Evolutionary conservation across 441 rosid species (phyloP).

Genomic region (Populus hybrid): DNA sequence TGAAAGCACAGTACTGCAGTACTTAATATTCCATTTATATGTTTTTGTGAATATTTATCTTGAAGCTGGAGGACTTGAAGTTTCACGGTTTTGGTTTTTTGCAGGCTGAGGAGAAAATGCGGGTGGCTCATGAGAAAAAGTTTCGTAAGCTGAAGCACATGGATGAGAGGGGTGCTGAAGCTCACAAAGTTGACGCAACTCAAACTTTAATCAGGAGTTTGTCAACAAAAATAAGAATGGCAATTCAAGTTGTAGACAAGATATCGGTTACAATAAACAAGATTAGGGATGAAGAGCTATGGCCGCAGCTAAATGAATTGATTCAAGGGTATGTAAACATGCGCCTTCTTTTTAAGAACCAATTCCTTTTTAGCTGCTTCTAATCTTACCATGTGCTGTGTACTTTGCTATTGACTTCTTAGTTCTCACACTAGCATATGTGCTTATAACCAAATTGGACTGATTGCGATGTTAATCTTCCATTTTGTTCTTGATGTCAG

Average conservation of each 20-base stretch:
- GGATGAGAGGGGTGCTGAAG: conserved; percentile 81
- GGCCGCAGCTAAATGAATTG: conserved; percentile 86
- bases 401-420: conserved; percentile 1
- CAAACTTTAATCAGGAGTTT: conserved; percentile 49
- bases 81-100: conserved; percentile 15
- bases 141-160: conserved; percentile 63
- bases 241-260: conserved; percentile 88
- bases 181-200: conserved; percentile 59
- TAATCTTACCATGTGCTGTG: conserved; percentile 4
- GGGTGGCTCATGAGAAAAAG: conserved; percentile 71
- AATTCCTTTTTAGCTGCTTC: neutral
- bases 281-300: conserved; percentile 93
- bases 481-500: neutral
- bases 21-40: neutral
- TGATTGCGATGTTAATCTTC: neutral
- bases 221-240: conserved; percentile 80
- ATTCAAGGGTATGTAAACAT: conserved; percentile 68
- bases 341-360: conserved; percentile 1
- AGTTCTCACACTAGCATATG: neutral
- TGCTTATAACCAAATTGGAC: neutral
- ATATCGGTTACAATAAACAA: conserved; percentile 77
- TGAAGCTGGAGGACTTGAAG: conserved; percentile 4
- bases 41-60: neutral
- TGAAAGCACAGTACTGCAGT: neutral
- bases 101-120: conserved; percentile 90